These are phyloP conservation scores for Sophora flavescens DNA, from an alignment of 306 rosid species.

Conservation along the genomic window DNA sequence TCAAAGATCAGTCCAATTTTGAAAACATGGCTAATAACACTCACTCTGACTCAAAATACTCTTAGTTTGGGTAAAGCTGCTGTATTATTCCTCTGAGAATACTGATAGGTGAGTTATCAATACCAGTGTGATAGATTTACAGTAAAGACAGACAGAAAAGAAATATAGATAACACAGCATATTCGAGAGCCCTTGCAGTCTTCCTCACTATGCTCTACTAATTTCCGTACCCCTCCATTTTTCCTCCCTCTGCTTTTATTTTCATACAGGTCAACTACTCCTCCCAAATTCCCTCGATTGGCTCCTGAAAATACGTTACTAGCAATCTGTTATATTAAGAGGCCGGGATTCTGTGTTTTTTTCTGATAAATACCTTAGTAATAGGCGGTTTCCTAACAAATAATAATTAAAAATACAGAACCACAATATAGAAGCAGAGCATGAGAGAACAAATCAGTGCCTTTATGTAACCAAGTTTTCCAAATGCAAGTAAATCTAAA, in stretches of 20 bases:
- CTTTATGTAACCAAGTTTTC: background rate
- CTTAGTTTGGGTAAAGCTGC: background rate
- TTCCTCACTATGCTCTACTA: too few species aligned
- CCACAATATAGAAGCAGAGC: conserved; percentile 13
- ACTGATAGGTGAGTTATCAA: background rate
- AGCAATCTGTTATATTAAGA: background rate
- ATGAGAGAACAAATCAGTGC: conserved; percentile 17
- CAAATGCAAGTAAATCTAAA: conserved; percentile 35
- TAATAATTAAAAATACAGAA: conserved; percentile 26
- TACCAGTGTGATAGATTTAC: background rate
- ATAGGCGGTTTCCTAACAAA: background rate
- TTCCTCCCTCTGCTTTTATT: background rate
- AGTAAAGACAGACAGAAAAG: too few species aligned
- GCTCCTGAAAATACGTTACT: too few species aligned
- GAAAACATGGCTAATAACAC: background rate
- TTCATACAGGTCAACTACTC: background rate
- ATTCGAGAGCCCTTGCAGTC: too few species aligned
- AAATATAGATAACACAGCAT: too few species aligned
- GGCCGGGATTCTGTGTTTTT: background rate
- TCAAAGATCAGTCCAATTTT: background rate
- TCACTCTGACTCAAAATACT: background rate
- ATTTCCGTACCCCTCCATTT: too few species aligned
- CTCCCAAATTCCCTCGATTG: background rate
- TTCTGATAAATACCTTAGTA: background rate
- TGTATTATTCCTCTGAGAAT: background rate